These are phyloP conservation scores for Vigna unguiculata DNA, from an alignment of 306 rosid species.

Conservation along the genomic window DNA sequence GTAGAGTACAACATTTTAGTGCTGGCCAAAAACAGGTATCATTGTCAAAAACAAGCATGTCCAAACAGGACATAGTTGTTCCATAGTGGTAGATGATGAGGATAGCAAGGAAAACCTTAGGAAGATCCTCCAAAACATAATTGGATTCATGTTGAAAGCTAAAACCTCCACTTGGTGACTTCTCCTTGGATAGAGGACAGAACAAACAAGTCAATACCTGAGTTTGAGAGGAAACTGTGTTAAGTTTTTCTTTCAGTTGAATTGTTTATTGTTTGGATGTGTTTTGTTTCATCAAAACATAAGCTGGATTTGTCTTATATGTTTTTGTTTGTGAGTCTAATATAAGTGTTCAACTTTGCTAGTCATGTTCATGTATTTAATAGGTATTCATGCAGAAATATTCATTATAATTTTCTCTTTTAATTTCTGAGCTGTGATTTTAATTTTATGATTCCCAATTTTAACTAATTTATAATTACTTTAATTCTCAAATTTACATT, in stretches of 20 bases:
- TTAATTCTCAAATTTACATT: no score
- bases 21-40: conserved; percentile 28
- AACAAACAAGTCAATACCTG: conserved; percentile 36
- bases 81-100: conserved; percentile 36
- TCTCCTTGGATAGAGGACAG: conserved; percentile 39
- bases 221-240: background rate
- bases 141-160: conserved; percentile 31
- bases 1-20: background rate
- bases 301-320: no score
- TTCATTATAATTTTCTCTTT: background rate
- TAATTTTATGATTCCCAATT: no score
- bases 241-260: no score
- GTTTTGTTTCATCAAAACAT: no score
- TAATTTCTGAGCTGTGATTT: no score
- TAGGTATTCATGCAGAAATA: background rate
- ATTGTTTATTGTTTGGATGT: no score
- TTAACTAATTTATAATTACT: no score
- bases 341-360: no score
- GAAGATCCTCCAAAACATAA: conserved; percentile 49
- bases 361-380: no score
- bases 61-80: conserved; percentile 9
- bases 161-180: conserved; percentile 38
- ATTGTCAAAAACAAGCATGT: conserved; percentile 40
- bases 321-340: no score
- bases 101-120: conserved; percentile 52